Base-by-base conservation (phyloP, 176 grass and related monocot genomes). In the Luzula sylvatica region DNA sequence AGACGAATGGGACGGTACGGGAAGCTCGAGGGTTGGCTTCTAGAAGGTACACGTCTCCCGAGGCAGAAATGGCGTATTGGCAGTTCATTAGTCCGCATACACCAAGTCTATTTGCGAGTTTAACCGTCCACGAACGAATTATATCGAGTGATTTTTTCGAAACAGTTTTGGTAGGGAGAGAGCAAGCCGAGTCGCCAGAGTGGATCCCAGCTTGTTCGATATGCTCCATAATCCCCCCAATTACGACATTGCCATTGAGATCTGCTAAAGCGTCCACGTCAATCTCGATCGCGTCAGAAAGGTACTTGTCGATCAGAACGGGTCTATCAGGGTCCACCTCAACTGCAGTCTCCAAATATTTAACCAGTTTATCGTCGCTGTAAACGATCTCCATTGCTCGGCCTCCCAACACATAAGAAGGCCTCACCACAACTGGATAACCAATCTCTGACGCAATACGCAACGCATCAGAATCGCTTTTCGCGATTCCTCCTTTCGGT, bases 161-260 rank as follows among this genome's bases (percentile, higher is more conserved):
- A 14, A 92, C 65, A 63, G 93, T 99, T 82, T 87, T 92, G 64
- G 93, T 99, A 28, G 93, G 93, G 61, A 99, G 78, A 45, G 86
- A 92, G 54, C 93, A 99, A 0, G 93, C 93, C 17, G 93, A 99
- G 60, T 99, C 93, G 50, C 93, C 93, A 20, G 93, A 99, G 71
- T 99, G 93, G 17, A 99, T 56, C 58, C 93, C 93, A 50, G 93
- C 93, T 54, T 99, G 86, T 59, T 99, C 93, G 55, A 99, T 99
- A 46, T 99, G 93, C 75, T 99, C 93, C 93, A 99, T 99, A 28
- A 99, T 99, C 56, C 93, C 93, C 61, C 93, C 93, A 51, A 99
- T 99, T 20, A 99, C 93, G 16, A 99, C 93, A 58, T 68, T 87
- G 25, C 93, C 93, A 51, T 66, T 81, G 26, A 27, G 80, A 73